Evolutionary conservation across 148 eudicot species (phyloP).

Genomic region (Rhododendron griersonianum): DNA sequence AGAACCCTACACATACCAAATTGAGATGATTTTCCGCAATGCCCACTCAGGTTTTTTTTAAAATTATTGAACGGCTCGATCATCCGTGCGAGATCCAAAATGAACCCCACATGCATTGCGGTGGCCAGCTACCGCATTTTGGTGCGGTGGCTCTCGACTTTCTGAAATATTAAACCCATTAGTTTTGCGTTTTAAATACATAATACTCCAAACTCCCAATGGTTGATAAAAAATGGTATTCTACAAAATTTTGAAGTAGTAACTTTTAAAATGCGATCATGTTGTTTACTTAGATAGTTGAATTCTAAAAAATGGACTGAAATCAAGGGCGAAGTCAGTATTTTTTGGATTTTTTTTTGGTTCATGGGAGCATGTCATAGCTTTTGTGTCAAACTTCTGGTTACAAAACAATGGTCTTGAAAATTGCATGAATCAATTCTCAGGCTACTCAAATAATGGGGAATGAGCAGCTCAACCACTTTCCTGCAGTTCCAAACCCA

Average conservation of each 20-base stretch:
- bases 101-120: too few relatives aligned
- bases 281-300: neutral
- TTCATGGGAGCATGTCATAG: neutral
- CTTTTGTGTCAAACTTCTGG: neutral
- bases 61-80: too few relatives aligned
- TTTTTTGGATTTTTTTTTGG: neutral
- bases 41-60: too few relatives aligned
- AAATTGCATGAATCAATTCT: neutral
- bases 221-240: neutral
- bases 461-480: neutral
- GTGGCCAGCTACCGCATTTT: too few relatives aligned
- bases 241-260: neutral
- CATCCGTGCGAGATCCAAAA: too few relatives aligned
- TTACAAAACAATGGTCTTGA: neutral
- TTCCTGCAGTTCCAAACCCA: too few relatives aligned
- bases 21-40: too few relatives aligned
- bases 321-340: neutral
- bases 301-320: neutral
- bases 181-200: neutral
- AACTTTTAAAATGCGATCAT: neutral
- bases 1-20: too few relatives aligned
- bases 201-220: neutral
- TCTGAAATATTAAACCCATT: neutral
- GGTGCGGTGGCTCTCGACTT: too few relatives aligned
- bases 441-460: constrained; percentile 10